Conservation (phyloP, 179 eudicot species). For the Beta lomatogona region DNA sequence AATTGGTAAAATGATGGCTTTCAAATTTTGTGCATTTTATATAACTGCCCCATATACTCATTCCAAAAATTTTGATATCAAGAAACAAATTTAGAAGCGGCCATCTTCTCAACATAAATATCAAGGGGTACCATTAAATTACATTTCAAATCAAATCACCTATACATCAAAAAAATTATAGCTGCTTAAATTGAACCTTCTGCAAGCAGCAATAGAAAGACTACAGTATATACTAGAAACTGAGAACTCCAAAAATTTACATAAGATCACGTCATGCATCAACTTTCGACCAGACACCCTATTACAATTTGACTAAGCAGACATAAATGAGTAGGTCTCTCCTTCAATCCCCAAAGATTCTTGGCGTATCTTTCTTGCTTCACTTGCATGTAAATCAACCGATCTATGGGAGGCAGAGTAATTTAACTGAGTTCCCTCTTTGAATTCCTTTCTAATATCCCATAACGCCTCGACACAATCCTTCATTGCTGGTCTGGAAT, state of each 20-base stretch:
- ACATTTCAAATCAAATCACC: constrained; percentile 13
- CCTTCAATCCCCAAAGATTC: constrained; percentile 43
- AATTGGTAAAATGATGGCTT: too few relatives aligned
- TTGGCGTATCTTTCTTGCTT: constrained; percentile 40
- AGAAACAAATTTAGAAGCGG: not conserved
- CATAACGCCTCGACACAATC: constrained; percentile 65
- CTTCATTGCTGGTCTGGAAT: constrained; percentile 67
- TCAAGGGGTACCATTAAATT: not conserved
- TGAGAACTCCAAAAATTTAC: constrained; percentile 13
- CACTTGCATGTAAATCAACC: constrained; percentile 34
- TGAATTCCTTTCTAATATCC: constrained; percentile 58
- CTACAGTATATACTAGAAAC: not conserved
- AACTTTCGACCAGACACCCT: not conserved
- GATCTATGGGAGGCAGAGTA: constrained; percentile 35
- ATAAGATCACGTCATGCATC: not conserved
- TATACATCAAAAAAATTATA: constrained; percentile 11
- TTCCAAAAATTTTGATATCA: too few relatives aligned
- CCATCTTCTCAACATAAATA: not conserved
- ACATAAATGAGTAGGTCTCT: constrained; percentile 40
- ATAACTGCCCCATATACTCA: too few relatives aligned
- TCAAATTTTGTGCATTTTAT: too few relatives aligned
- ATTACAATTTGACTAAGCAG: constrained; percentile 38
- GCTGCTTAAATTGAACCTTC: constrained; percentile 7
- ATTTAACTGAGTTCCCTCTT: constrained; percentile 25
- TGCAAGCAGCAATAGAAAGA: not conserved